A percentile compares a stretch with the other conserved stretches of the same genome.
These are phyloP conservation scores for Neurospora pannonica DNA, from an alignment of 495 filamentous ascomycete genomes.

Conservation along the genomic window DNA sequence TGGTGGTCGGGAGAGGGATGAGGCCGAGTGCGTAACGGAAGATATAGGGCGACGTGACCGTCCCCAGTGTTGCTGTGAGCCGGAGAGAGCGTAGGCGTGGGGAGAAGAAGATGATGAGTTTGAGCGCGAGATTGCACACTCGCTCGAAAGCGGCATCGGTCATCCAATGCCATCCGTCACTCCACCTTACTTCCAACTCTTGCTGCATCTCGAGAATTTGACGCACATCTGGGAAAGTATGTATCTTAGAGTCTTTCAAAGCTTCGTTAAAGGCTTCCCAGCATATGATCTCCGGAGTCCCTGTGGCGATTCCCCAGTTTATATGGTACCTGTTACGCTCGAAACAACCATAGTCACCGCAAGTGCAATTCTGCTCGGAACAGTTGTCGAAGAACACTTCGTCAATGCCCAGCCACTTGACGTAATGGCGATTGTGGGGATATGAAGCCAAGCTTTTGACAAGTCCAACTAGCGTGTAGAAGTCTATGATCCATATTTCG, in stretches of 20 bases:
- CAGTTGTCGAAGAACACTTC: not conserved
- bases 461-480: not conserved
- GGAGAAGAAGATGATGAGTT: not conserved
- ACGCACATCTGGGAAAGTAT: not conserved
- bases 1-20: not conserved
- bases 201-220: not conserved
- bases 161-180: not conserved
- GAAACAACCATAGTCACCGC: not conserved
- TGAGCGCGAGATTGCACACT: not conserved
- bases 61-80: not conserved
- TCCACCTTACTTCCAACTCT: not conserved
- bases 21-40: not conserved
- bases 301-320: not conserved
- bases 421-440: not conserved
- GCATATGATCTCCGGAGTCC: no score
- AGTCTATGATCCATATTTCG: not conserved
- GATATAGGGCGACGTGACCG: not conserved
- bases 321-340: not conserved
- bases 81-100: not conserved
- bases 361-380: not conserved
- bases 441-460: not conserved
- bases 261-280: not conserved
- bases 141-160: not conserved
- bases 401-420: not conserved
- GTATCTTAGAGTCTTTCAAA: not conserved